Conservation (phyloP, 1,284 basidiomycete species). For the Wallemia mellicola region DNA sequence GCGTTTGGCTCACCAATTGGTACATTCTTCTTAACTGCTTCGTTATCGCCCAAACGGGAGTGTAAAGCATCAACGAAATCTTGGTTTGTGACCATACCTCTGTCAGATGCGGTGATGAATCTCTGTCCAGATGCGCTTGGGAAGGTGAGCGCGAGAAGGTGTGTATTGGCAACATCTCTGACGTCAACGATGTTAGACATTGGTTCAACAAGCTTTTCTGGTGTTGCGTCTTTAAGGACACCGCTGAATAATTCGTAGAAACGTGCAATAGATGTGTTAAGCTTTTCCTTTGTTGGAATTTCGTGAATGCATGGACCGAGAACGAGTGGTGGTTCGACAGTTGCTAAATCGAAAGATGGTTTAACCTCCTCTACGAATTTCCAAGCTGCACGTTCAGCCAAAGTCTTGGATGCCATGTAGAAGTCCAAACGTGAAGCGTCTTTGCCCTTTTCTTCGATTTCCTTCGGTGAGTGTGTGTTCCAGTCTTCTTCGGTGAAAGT, state of each 20-base stretch:
- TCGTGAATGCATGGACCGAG: slow-evolving; percentile 7
- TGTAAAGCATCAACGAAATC: background rate
- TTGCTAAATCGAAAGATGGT: background rate
- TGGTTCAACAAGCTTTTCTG: slow-evolving; percentile 3
- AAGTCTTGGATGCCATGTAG: slow-evolving; percentile 31
- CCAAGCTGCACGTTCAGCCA: slow-evolving; percentile 29
- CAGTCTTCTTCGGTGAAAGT: slow-evolving; percentile 27
- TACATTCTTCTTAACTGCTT: background rate
- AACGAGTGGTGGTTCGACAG: background rate
- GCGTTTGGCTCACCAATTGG: background rate
- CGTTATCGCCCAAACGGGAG: background rate
- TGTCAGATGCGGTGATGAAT: slow-evolving; percentile 10
- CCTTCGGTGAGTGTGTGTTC: slow-evolving; percentile 28
- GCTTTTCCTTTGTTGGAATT: slow-evolving; percentile 4
- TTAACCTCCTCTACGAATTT: slow-evolving; percentile 5
- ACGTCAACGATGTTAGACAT: slow-evolving; percentile 15
- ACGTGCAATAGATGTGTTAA: slow-evolving; percentile 8
- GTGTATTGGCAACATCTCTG: slow-evolving; percentile 15
- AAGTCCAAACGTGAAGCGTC: slow-evolving; percentile 19
- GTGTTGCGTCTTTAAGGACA: slow-evolving; percentile 4
- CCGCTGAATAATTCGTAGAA: slow-evolving; percentile 8
- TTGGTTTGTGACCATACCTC: background rate
- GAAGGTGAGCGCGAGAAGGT: slow-evolving; percentile 12
- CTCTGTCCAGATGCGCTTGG: slow-evolving; percentile 13
- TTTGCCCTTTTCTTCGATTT: slow-evolving; percentile 25